These are phyloP conservation scores for Blastobotrys parvus DNA, from an alignment of 805 yeast species.

Conservation along the genomic window DNA sequence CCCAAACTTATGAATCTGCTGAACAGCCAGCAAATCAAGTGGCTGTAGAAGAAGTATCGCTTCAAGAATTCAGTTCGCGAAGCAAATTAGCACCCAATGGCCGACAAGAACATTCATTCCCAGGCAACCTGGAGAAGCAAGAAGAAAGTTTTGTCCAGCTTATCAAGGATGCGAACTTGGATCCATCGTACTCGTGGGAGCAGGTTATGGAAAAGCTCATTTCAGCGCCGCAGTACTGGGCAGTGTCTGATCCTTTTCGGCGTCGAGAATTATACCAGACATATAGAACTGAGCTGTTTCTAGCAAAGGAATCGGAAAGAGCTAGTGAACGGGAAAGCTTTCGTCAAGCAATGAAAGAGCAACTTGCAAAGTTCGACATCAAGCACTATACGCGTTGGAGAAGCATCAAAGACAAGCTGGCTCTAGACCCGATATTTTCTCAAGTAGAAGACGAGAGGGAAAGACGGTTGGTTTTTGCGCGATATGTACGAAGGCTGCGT, in stretches of 20 bases:
- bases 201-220: slow-evolving; percentile 53
- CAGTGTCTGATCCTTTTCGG: slow-evolving; percentile 48
- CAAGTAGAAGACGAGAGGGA: slow-evolving; percentile 51
- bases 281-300: slow-evolving; percentile 45
- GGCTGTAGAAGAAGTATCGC: not conserved
- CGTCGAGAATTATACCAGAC: slow-evolving; percentile 33
- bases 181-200: slow-evolving; percentile 58
- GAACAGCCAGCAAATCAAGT: not conserved
- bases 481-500: slow-evolving; percentile 37
- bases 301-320: slow-evolving; percentile 44
- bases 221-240: slow-evolving; percentile 59
- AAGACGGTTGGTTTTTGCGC: slow-evolving; percentile 45
- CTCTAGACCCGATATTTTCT: slow-evolving; percentile 57
- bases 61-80: not conserved
- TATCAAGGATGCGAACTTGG: slow-evolving; percentile 41
- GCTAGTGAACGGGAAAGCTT: slow-evolving; percentile 43
- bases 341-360: slow-evolving; percentile 41
- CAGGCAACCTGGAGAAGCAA: slow-evolving; percentile 26
- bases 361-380: slow-evolving; percentile 41
- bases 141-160: slow-evolving; percentile 40
- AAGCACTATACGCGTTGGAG: slow-evolving; percentile 57
- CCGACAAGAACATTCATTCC: no score
- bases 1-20: no score
- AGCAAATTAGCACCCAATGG: slow-evolving; percentile 1
- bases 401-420: slow-evolving; percentile 43